Evolutionary conservation across 2,329 filamentous ascomycete species (phyloP), one percentile per base, ranked within the genome.

Genomic region (Hortaea werneckii): DNA sequence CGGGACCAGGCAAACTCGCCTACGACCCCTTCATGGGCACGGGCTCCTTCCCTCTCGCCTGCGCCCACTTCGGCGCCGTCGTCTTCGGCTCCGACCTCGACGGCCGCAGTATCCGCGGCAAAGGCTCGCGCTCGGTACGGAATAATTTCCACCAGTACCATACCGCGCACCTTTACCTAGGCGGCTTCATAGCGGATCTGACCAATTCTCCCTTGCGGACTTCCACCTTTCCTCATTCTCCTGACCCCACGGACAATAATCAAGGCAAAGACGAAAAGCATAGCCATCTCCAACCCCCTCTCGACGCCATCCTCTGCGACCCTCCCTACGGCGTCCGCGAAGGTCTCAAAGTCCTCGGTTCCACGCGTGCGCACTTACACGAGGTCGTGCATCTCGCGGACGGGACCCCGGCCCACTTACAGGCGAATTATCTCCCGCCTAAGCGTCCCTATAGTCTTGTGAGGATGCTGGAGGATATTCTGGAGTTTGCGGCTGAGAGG

Each of bases 11-110:
- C 0, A 94, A 86, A 60, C 63, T 96, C 2, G 86, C 94, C 58
- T 95, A 90, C 59, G 92, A 98, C 57, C 92, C 92, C 0, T 98
- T 98, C 61, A 88, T 92, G 48, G 92, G 92, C 4, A 96, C 92
- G 0, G 92, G 90, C 5, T 90, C 87, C 44, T 96, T 98, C 60
- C 85, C 87, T 1, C 72, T 98, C 26, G 87, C 92, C 0, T 90
- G 86, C 56, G 85, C 89, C 1, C 84, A 95, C 65, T 95, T 94
- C 58, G 92, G 92, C 1, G 87, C 89, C 1, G 64, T 85, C 10
- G 80, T 82, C 0, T 83, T 87, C 61, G 92, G 92, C 5, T 90
- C 85, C 56, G 92, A 98, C 65, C 95, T 98, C 48, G 92, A 98
- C 63, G 88, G 88, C 1, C 78, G 92, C 11, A 88, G 83, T 55